Evolutionary conservation across 1,139 yeast genomes (phyloP).

Genomic region (Suhomyces bribrorum): DNA sequence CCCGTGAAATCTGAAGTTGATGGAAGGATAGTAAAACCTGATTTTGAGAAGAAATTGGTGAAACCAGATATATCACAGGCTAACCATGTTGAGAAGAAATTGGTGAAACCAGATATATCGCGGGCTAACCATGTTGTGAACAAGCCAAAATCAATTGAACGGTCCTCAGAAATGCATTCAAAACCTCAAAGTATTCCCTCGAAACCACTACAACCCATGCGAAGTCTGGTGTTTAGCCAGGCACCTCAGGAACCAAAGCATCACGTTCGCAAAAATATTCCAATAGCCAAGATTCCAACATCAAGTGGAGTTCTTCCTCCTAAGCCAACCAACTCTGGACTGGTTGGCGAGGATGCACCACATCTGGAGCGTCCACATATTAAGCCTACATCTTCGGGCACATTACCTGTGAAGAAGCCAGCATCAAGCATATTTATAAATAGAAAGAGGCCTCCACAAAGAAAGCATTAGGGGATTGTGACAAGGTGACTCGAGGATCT

Average conservation of each 20-base stretch:
- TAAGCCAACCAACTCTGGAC: background rate
- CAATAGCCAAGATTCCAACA: slow-evolving; percentile 2
- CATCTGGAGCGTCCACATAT: slow-evolving; percentile 3
- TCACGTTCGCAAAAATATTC: slow-evolving; percentile 5
- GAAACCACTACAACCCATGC: slow-evolving; percentile 4
- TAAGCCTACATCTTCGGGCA: slow-evolving; percentile 11
- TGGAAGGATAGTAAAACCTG: background rate
- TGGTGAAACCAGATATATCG: background rate
- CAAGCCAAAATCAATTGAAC: no score
- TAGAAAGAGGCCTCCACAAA: slow-evolving; percentile 15
- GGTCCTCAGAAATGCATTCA: background rate
- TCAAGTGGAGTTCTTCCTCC: slow-evolving; percentile 7
- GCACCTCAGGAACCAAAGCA: slow-evolving; percentile 1
- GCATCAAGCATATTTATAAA: slow-evolving; percentile 20
- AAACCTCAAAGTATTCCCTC: background rate
- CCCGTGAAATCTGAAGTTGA: background rate
- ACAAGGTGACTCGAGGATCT: no score
- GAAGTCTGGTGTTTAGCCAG: slow-evolving; percentile 9
- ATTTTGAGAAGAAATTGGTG: no score
- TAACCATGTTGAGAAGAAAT: background rate
- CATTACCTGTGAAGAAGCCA: slow-evolving; percentile 5
- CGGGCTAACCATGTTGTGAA: background rate
- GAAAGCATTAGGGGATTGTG: slow-evolving; percentile 2
- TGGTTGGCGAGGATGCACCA: background rate
- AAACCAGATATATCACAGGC: no score